phyloP scores from a whole-genome alignment of 2,329 filamentous ascomycete species.

The Alternaria brassicicola region DNA sequence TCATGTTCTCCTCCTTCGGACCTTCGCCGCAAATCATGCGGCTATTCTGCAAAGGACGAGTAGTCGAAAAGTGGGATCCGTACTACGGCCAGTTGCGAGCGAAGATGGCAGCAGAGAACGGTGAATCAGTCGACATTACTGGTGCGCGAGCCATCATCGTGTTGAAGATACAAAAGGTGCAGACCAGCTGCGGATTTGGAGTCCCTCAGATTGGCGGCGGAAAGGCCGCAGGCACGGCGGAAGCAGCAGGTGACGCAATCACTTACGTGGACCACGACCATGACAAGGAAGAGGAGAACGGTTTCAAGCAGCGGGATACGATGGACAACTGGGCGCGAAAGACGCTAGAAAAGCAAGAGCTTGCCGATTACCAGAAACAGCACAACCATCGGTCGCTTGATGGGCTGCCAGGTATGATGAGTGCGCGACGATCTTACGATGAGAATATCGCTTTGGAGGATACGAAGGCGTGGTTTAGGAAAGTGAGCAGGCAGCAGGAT shows the following conservation, averaged over 20 bases:
- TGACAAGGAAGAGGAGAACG: conserved; percentile 16
- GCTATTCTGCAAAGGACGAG: conserved; percentile 64
- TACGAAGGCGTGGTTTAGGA: conserved; percentile 33
- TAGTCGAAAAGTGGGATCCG: conserved; percentile 65
- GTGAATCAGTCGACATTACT: conserved; percentile 31
- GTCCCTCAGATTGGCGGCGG: conserved; percentile 59
- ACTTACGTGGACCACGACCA: conserved; percentile 29
- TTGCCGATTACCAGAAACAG: conserved; percentile 62
- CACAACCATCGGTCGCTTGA: conserved; percentile 56
- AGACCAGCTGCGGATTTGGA: conserved; percentile 70
- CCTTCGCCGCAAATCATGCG: conserved; percentile 66
- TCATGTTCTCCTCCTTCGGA: conserved; percentile 75
- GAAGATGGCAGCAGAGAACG: conserved; percentile 51
- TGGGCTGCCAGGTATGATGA: conserved; percentile 34
- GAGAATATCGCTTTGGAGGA: conserved; percentile 57
- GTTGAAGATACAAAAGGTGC: conserved; percentile 65
- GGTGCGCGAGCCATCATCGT: conserved; percentile 62
- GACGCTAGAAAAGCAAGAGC: conserved; percentile 56
- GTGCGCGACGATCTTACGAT: conserved; percentile 55
- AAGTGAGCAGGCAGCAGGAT: conserved; percentile 35
- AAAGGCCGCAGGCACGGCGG: conserved; percentile 5
- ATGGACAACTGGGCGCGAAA: conserved; percentile 60
- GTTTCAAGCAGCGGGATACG: conserved; percentile 56
- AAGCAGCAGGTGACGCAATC: conserved; percentile 22
- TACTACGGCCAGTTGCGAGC: conserved; percentile 44